Conservation (phyloP, 345 rosid genomes). For the Bruguiera parviflora region DNA sequence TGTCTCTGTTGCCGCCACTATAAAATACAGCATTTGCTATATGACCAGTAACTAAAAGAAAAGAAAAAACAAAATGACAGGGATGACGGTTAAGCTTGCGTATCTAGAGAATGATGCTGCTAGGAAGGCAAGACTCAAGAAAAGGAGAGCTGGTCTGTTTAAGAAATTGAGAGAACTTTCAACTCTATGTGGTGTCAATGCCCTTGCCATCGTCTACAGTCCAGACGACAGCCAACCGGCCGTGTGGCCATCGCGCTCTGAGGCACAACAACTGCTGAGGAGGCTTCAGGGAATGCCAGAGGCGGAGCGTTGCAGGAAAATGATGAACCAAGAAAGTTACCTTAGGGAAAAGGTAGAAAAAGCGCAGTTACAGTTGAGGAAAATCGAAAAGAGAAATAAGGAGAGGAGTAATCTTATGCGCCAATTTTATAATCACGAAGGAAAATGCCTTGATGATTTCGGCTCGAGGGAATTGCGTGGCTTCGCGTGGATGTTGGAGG, state of each 20-base stretch:
- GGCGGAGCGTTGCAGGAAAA: slow-evolving; percentile 27
- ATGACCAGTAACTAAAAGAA: neutral
- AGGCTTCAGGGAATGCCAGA: slow-evolving; percentile 27
- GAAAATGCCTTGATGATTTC: slow-evolving; percentile 8
- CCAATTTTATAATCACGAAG: slow-evolving; percentile 6
- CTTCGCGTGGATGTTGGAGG: slow-evolving; percentile 24
- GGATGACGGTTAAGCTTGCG: slow-evolving; percentile 44
- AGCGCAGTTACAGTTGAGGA: slow-evolving; percentile 17
- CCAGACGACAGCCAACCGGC: slow-evolving; percentile 37
- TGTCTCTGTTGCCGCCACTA: neutral
- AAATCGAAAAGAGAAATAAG: slow-evolving; percentile 16
- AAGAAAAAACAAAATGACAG: slow-evolving; percentile 33
- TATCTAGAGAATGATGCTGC: slow-evolving; percentile 37
- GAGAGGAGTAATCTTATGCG: slow-evolving; percentile 25
- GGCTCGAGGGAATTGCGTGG: slow-evolving; percentile 2
- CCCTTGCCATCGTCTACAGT: slow-evolving; percentile 33
- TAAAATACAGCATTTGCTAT: neutral
- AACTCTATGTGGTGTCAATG: slow-evolving; percentile 36
- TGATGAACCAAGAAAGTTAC: slow-evolving; percentile 35
- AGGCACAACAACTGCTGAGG: slow-evolving; percentile 11
- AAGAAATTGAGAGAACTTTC: slow-evolving; percentile 48
- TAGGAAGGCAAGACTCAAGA: slow-evolving; percentile 45
- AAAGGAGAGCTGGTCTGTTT: slow-evolving; percentile 39
- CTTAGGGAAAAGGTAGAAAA: slow-evolving; percentile 24
- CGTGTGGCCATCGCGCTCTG: slow-evolving; percentile 32